Conservation (phyloP, 176 grass and related monocot species). For the Microstegium vimineum region DNA sequence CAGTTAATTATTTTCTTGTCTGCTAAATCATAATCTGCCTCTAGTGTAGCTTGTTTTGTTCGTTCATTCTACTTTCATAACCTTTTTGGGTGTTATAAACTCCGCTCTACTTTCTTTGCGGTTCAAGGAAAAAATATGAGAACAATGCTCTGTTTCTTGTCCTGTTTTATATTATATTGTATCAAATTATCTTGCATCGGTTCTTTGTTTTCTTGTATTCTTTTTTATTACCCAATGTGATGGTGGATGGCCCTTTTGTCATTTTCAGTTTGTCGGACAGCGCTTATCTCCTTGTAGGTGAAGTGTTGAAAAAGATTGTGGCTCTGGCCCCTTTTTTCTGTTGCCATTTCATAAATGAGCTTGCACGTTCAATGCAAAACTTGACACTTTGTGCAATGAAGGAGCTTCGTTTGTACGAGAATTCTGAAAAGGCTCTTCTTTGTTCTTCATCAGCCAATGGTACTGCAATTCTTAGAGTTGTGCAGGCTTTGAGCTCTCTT, state of each 20-base stretch:
- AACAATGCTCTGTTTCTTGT: background rate
- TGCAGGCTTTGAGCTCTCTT: constrained; percentile 95
- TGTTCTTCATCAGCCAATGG: constrained; percentile 92
- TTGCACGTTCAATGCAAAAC: constrained; percentile 80
- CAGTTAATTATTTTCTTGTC: background rate
- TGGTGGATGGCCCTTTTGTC: background rate
- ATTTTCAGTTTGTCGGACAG: constrained; percentile 88
- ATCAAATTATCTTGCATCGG: constrained; percentile 2
- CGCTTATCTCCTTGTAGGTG: constrained; percentile 83
- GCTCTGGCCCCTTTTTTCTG: constrained; percentile 75
- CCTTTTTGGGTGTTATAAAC: background rate
- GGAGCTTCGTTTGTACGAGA: constrained; percentile 69
- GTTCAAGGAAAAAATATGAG: background rate
- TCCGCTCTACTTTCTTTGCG: background rate
- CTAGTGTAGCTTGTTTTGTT: background rate
- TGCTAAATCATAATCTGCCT: background rate
- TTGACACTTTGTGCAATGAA: constrained; percentile 75
- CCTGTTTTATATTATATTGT: background rate
- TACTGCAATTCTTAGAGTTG: constrained; percentile 88
- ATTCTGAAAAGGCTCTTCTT: constrained; percentile 91
- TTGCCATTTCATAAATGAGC: constrained; percentile 89
- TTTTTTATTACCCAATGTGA: constrained; percentile 6
- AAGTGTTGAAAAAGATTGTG: constrained; percentile 96
- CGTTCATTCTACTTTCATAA: background rate
- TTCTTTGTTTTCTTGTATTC: constrained; percentile 2